These are phyloP conservation scores for Cordyceps fumosorosea DNA, from an alignment of 2,329 filamentous ascomycete species.

Conservation along the genomic window DNA sequence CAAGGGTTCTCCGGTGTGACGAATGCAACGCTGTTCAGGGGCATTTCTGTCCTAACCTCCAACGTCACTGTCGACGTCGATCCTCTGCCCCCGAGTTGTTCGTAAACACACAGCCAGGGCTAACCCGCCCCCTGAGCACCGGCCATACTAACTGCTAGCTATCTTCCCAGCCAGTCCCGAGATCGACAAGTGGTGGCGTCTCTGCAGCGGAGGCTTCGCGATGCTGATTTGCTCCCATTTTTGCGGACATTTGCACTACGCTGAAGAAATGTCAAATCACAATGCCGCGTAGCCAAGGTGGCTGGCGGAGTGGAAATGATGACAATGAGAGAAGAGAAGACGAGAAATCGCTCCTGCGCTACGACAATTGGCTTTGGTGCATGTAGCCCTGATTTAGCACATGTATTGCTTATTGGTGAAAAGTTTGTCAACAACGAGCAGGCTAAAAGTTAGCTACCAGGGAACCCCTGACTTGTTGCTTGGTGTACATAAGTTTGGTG, in stretches of 20 bases:
- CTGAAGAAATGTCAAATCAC: not conserved
- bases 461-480: not conserved
- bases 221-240: not conserved
- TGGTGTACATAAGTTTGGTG: not conserved
- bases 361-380: not conserved
- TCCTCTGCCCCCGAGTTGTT: not conserved
- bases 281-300: not conserved
- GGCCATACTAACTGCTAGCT: not conserved
- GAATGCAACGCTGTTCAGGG: not conserved
- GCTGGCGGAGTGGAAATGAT: not conserved
- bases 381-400: too few species aligned
- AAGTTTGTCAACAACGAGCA: too few species aligned
- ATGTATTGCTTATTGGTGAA: too few species aligned
- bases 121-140: not conserved
- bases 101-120: not conserved
- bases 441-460: not conserved
- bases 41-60: not conserved
- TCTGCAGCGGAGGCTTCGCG: not conserved
- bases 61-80: not conserved
- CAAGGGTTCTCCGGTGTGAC: not conserved
- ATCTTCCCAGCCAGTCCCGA: not conserved
- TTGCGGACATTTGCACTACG: not conserved
- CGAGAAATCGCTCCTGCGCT: not conserved
- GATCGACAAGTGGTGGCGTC: slow-evolving; percentile 3
- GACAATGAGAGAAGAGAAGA: too few species aligned